phyloP scores from a whole-genome alignment of 345 rosid species.

The Eutrema heterophyllum region DNA sequence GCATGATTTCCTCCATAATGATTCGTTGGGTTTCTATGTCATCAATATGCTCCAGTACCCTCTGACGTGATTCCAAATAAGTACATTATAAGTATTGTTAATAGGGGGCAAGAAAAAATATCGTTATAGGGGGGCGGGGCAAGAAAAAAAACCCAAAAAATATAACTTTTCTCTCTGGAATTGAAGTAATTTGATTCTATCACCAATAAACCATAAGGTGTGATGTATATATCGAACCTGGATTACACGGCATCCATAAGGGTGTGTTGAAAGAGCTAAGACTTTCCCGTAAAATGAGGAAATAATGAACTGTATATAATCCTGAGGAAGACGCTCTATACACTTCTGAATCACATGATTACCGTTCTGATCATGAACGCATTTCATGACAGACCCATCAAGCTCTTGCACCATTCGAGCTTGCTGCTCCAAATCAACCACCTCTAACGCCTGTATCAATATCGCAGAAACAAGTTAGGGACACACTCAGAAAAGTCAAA shows the following conservation, averaged over 20 bases:
- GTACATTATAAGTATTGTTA: neutral
- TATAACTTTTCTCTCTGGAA: no score
- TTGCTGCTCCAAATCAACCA: constrained; percentile 73
- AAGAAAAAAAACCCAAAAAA: no score
- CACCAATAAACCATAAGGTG: neutral
- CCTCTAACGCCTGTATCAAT: constrained; percentile 74
- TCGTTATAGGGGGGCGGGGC: no score
- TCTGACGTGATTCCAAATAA: constrained; percentile 40
- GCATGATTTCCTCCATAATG: constrained; percentile 86
- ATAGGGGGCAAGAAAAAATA: neutral
- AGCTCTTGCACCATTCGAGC: constrained; percentile 77
- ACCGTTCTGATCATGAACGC: constrained; percentile 96
- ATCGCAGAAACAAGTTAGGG: neutral
- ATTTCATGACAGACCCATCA: constrained; percentile 82
- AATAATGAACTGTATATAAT: constrained; percentile 70
- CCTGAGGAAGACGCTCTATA: constrained; percentile 85
- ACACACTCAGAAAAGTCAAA: constrained; percentile 1
- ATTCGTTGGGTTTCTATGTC: constrained; percentile 56
- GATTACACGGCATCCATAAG: constrained; percentile 98
- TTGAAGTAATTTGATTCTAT: neutral
- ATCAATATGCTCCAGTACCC: constrained; percentile 85
- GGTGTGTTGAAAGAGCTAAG: constrained; percentile 81
- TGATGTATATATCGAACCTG: constrained; percentile 48
- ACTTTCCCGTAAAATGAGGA: constrained; percentile 90
- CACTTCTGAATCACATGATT: constrained; percentile 98